phyloP scores from a whole-genome alignment of 2,329 filamentous ascomycete genomes.

The Zymoseptoria tritici region DNA sequence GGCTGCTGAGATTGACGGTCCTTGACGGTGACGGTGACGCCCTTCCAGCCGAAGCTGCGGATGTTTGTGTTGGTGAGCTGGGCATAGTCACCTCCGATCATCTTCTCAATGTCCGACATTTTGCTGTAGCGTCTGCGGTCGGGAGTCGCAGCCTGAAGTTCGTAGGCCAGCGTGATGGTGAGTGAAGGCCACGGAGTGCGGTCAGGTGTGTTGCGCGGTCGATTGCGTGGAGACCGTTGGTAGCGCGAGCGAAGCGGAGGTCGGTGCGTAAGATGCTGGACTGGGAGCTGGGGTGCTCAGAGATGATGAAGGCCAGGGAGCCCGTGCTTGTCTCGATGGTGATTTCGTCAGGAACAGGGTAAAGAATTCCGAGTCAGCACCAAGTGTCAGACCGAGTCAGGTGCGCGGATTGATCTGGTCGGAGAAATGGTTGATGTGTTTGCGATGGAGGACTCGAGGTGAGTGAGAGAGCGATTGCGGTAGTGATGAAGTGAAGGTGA shows the following conservation, averaged over 20 bases:
- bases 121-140: conserved; percentile 30
- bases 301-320: conserved; percentile 1
- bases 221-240: background rate
- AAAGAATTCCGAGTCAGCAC: background rate
- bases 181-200: background rate
- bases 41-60: conserved; percentile 57
- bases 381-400: background rate
- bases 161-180: conserved; percentile 18
- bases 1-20: conserved; percentile 58
- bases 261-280: background rate
- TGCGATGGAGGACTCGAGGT: background rate
- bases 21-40: conserved; percentile 63
- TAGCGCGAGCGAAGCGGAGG: background rate
- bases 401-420: background rate
- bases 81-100: conserved; percentile 37
- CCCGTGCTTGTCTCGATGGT: background rate
- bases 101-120: conserved; percentile 43
- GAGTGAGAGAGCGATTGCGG: background rate
- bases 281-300: background rate
- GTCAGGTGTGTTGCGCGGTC: background rate
- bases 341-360: background rate
- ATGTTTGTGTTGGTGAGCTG: conserved; percentile 59
- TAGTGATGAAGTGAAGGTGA: background rate
- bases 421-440: background rate
- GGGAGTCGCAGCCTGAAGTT: conserved; percentile 16